A percentile compares a stretch with the other conserved stretches of the same genome.
phyloP scores from a whole-genome alignment of 176 grass and related monocot species.

The Oryza glumipatula region DNA sequence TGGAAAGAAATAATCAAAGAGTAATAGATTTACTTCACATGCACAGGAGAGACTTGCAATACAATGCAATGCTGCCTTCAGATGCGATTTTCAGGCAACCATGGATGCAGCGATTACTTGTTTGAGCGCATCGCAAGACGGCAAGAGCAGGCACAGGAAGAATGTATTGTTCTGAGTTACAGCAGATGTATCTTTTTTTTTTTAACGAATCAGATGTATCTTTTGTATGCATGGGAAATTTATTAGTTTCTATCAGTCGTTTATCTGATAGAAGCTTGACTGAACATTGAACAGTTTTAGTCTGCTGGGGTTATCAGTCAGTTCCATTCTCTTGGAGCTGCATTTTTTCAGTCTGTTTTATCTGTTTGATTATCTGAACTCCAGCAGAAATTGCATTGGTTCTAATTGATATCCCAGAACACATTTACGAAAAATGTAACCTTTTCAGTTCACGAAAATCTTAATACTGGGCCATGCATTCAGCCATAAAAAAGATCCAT shows the following conservation, averaged over 20 bases:
- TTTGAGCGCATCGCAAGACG: background rate
- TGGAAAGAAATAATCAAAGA: conserved; percentile 50
- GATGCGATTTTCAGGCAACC: background rate
- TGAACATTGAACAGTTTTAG: background rate
- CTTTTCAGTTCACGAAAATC: background rate
- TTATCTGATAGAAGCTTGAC: conserved; percentile 8
- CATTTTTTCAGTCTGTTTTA: background rate
- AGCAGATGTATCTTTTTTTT: background rate
- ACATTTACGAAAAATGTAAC: too few relatives aligned
- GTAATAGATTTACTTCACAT: conserved; percentile 10
- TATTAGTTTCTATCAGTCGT: background rate
- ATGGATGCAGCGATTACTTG: background rate
- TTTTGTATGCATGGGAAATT: background rate
- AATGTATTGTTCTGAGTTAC: background rate
- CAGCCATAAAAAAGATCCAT: too few relatives aligned
- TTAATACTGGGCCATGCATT: background rate
- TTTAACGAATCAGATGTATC: background rate
- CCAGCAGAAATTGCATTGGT: background rate
- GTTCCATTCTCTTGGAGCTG: conserved; percentile 11
- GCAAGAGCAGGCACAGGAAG: background rate
- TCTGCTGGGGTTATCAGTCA: background rate
- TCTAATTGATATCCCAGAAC: background rate
- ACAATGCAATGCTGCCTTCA: background rate
- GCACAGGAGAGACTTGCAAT: background rate
- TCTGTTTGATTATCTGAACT: background rate